These are phyloP conservation scores for Mrakia blollopis DNA, from an alignment of 768 basidiomycete species.

Conservation along the genomic window DNA sequence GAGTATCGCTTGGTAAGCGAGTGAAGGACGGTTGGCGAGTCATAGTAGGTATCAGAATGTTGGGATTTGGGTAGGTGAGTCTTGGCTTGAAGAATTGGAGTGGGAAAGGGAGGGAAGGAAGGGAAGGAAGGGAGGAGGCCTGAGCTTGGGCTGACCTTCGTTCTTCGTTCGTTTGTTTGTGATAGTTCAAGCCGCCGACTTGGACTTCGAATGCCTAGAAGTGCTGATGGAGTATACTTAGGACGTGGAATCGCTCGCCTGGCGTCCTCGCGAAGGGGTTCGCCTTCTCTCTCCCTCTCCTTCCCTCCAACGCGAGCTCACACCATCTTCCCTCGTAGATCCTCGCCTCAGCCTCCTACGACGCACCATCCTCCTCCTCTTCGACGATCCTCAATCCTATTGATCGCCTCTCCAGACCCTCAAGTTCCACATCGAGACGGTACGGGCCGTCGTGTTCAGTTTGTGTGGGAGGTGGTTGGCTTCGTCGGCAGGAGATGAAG, in stretches of 20 bases:
- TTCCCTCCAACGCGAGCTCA: conserved; percentile 57
- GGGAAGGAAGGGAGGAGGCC: neutral
- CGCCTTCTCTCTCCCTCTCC: conserved; percentile 66
- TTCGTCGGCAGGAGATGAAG: conserved; percentile 78
- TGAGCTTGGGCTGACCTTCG: neutral
- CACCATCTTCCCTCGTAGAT: conserved; percentile 55
- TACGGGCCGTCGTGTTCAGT: conserved; percentile 81
- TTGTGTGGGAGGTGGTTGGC: conserved; percentile 76
- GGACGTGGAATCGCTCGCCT: conserved; percentile 90
- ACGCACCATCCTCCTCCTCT: conserved; percentile 87
- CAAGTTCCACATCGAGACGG: conserved; percentile 74
- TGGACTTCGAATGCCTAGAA: conserved; percentile 88
- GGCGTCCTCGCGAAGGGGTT: conserved; percentile 96
- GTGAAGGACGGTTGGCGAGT: conserved; percentile 78
- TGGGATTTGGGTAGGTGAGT: conserved; percentile 95
- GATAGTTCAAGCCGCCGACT: conserved; percentile 77
- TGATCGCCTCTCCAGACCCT: conserved; percentile 86
- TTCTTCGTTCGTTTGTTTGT: neutral
- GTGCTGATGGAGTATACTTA: conserved; percentile 96
- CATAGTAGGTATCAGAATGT: conserved; percentile 96
- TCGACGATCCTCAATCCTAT: conserved; percentile 89
- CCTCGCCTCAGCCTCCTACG: conserved; percentile 93
- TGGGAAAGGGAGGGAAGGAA: neutral
- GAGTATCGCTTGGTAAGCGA: conserved; percentile 71
- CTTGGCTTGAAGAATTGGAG: no score